Conservation (phyloP, 164 flowering plant species). For the Chimonanthus salicifolius region DNA sequence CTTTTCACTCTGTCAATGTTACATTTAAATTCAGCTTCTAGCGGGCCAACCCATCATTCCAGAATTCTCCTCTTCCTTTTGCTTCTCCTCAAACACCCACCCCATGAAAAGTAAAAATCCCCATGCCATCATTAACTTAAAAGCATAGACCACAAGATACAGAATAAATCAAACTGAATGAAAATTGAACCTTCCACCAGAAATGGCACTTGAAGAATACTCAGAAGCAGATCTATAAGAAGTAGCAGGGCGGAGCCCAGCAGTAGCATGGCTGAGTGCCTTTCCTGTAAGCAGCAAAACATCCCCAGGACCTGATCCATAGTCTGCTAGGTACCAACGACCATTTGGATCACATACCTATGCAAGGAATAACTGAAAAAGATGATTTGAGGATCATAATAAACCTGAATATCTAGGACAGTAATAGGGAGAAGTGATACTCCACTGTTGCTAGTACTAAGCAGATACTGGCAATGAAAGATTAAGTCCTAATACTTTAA, state of each 20-base stretch:
- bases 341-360: slow-evolving; percentile 96
- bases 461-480: neutral
- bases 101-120: too few species aligned
- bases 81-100: too few species aligned
- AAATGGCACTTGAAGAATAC: slow-evolving; percentile 27
- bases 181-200: slow-evolving; percentile 54
- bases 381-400: slow-evolving; percentile 23
- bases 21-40: too few species aligned
- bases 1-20: too few species aligned
- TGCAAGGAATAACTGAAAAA: slow-evolving; percentile 21
- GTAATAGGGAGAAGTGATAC: neutral
- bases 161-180: neutral
- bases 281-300: slow-evolving; percentile 79
- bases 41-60: too few species aligned
- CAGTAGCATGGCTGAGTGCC: slow-evolving; percentile 94
- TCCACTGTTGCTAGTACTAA: neutral
- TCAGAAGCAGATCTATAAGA: slow-evolving; percentile 61
- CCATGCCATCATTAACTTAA: too few species aligned
- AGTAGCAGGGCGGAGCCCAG: slow-evolving; percentile 87
- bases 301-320: slow-evolving; percentile 65
- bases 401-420: neutral
- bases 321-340: slow-evolving; percentile 89
- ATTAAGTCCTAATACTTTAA: neutral
- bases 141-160: too few species aligned
- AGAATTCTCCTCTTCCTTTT: too few species aligned